These are phyloP conservation scores for Claviceps capensis DNA, from an alignment of 2,329 filamentous ascomycete genomes.

Conservation along the genomic window DNA sequence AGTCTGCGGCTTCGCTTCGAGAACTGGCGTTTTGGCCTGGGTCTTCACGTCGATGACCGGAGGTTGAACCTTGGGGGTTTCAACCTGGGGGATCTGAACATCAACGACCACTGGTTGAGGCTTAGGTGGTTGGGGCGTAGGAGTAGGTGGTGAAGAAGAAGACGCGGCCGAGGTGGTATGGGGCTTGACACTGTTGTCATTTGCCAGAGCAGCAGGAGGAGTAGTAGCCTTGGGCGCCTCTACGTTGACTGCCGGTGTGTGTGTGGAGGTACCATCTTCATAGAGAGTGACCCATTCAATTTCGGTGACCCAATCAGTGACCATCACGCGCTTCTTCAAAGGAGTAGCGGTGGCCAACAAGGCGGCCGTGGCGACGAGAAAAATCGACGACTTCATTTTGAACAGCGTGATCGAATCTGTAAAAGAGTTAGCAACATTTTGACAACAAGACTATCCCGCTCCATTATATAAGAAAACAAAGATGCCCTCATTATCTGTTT, in stretches of 20 bases:
- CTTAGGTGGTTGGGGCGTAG: background rate
- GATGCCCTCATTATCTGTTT: background rate
- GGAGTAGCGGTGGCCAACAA: slow-evolving; percentile 31
- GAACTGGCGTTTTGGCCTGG: background rate
- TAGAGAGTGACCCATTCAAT: slow-evolving; percentile 32
- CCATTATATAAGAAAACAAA: background rate
- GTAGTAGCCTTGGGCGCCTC: slow-evolving; percentile 6
- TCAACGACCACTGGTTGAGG: background rate
- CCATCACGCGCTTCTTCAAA: slow-evolving; percentile 25
- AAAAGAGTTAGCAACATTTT: background rate
- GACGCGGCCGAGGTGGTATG: slow-evolving; percentile 1
- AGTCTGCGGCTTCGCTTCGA: background rate
- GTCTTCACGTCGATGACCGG: background rate
- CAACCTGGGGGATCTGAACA: background rate
- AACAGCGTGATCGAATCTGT: background rate
- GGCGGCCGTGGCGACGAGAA: slow-evolving; percentile 31
- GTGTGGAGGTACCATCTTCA: slow-evolving; percentile 7
- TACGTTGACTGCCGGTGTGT: slow-evolving; percentile 1
- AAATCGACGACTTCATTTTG: slow-evolving; percentile 35
- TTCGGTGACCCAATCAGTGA: slow-evolving; percentile 28
- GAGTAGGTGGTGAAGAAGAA: background rate
- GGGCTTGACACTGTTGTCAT: background rate
- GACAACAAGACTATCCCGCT: background rate
- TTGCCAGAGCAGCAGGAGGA: background rate
- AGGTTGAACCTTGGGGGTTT: background rate